phyloP scores from a whole-genome alignment of 352 stramenopile species.

The Phytophthora cactorum region DNA sequence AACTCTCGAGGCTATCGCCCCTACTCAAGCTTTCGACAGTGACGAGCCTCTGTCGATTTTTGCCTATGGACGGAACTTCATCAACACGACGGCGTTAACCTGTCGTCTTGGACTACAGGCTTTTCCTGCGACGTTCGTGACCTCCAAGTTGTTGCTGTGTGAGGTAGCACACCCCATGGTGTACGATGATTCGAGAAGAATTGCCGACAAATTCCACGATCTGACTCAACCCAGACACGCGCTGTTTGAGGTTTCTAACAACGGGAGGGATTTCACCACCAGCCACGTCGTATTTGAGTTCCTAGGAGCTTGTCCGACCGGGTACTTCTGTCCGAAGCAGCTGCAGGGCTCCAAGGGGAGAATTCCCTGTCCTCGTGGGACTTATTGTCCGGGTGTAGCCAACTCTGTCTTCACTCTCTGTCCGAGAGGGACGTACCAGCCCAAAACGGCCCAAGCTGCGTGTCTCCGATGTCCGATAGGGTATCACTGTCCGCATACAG shows the following conservation, averaged over 20 bases:
- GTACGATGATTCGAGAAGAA: constrained; percentile 46
- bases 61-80: constrained; percentile 78
- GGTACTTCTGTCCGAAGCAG: constrained; percentile 87
- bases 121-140: constrained; percentile 89
- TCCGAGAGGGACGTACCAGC: constrained; percentile 94
- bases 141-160: constrained; percentile 89
- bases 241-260: constrained; percentile 94
- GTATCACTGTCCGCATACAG: constrained; percentile 93
- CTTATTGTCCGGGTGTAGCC: constrained; percentile 77
- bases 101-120: constrained; percentile 90
- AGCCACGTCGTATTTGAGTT: constrained; percentile 81
- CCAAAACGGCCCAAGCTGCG: constrained; percentile 63
- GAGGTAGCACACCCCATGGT: constrained; percentile 49
- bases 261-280: constrained; percentile 93
- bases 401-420: constrained; percentile 96
- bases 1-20: constrained; percentile 67
- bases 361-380: constrained; percentile 71
- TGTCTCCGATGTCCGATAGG: constrained; percentile 95
- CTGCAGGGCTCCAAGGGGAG: constrained; percentile 42
- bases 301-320: constrained; percentile 82
- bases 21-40: constrained; percentile 56
- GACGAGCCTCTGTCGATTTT: constrained; percentile 60
- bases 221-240: constrained; percentile 40
- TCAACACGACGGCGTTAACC: constrained; percentile 92
- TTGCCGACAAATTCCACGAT: constrained; percentile 24